Evolutionary conservation across 148 eudicot species (phyloP), one percentile per base, ranked within the genome.

Genomic region (Bassia scoparia): DNA sequence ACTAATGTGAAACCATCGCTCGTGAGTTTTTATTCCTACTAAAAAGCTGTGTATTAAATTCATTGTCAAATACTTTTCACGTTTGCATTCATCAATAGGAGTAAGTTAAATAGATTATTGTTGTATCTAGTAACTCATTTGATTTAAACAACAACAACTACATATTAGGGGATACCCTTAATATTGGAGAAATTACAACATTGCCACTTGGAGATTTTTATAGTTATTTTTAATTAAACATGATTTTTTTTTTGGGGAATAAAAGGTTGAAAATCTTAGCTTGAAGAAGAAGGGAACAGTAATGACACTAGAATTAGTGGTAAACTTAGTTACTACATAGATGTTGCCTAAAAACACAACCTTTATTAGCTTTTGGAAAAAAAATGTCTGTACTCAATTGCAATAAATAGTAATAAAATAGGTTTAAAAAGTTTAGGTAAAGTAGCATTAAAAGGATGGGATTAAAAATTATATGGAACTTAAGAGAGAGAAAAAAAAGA

Each of bases 381-480:
- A 67, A 79, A 79, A 53, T 68, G 59, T 61, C n/a, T 68, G 61
- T 31, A 66, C 69, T 21, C 41, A 7, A 4, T 49, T 46, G 29
- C 30, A 31, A 72, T 50, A 52, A 77, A 56, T 49, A 37, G 21
- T 44, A 79, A 68, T 53, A 69, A 74, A 62, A 53, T 62, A 62
- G 82, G 71, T 68, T n/a, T 27, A 12, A 18, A 79, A 74, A 69
- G 78, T 62, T 79, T 61, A 74, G 77, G 74, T 74, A 79, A 78
- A 48, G 38, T 20, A 61, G 3, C 74, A 68, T 69, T 54, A 53
- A 74, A 79, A 55, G 56, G 18, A 64, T 26, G 68, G 68, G 61
- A 20, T 50, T 67, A 61, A 23, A 13, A 29, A 50, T 68, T 21
- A 61, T 53, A 33, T 37, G 56, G 24, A 74, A 74, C 9, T 73